Base-by-base conservation (phyloP, 306 rosid genomes). In the Quercus alba region DNA sequence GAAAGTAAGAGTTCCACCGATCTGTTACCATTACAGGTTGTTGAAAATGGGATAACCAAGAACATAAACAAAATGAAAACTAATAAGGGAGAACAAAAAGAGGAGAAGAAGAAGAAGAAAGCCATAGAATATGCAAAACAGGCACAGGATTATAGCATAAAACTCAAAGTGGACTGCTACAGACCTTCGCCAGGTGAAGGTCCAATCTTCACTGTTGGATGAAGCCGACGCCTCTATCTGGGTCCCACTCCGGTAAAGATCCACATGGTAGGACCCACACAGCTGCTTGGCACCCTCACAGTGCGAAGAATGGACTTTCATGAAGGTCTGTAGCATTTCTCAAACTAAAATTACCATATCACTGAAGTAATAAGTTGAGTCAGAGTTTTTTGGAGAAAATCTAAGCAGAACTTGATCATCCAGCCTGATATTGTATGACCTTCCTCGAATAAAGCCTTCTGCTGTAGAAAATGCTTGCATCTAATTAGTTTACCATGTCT, bases 401-500 rank as follows among this genome's bases (percentile, higher is more conserved):
- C 93, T 93, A 77, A 96, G 99, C 88, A 96, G 87, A 80, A 93
- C 87, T 86, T 87, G 92, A 80, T 93, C 93, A 72, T 96, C 99
- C 81, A 93, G 85, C 88, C 94, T 88, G 88, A 96, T 96, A 80
- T 96, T 96, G 85, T 93, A 96, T 61, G 99, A 96, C 85, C 98
- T 90, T 86, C 99, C 99, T 84, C 98, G 91, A 86, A 85, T 75
- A 77, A 91, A 91, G 90, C 99, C 97, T 85, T 96, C 99, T 92
- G 98, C 99, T 93, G 99, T 90, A 88, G 85, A 84, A 89, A 90
- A 89, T 85, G 90, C 78, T 86, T 80, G 74, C 69, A 73, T 52
- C 70, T 83, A 87, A 87, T 91, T 84, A 93, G 86, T 78, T 83
- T 78, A 88, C 71, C 49, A 75, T 74, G 77, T 77, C 74, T 61